Conservation (phyloP, 129 eudicot genomes). For the Tagetes patula region DNA sequence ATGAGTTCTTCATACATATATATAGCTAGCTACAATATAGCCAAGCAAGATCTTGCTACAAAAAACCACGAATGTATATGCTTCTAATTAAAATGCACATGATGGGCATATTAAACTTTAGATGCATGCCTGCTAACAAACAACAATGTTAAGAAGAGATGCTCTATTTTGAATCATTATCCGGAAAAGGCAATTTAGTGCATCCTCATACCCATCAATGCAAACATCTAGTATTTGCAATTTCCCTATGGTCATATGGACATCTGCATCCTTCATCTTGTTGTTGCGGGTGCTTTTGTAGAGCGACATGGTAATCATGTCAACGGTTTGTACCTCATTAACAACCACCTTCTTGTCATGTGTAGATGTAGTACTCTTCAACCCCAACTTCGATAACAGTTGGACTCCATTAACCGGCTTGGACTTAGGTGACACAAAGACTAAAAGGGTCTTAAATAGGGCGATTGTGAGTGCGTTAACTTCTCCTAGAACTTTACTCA, state of each 20-base stretch:
- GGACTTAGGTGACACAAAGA: constrained; percentile 15
- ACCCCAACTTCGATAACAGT: constrained; percentile 15
- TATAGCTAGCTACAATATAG: not conserved
- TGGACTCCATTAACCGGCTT: constrained; percentile 4
- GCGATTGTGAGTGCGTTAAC: constrained; percentile 24
- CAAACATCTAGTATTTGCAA: constrained; percentile 26
- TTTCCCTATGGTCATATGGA: not conserved
- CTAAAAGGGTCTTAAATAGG: constrained; percentile 32
- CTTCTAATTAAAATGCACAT: constrained; percentile 5
- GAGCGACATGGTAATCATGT: constrained; percentile 10
- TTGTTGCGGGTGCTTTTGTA: not conserved
- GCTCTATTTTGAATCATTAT: constrained; percentile 23
- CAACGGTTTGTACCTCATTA: constrained; percentile 25
- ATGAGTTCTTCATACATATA: too few species aligned
- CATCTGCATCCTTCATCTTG: constrained; percentile 16
- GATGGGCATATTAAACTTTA: not conserved
- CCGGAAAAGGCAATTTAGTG: constrained; percentile 21
- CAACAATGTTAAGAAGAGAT: constrained; percentile 30
- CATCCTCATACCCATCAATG: constrained; percentile 20
- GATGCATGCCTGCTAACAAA: constrained; percentile 15
- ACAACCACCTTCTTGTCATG: not conserved
- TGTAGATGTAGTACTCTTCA: constrained; percentile 1
- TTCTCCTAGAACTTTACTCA: constrained; percentile 33
- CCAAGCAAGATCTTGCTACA: not conserved
- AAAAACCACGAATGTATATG: not conserved